Conservation (phyloP, 495 filamentous ascomycete species). For the Staphylotrichum longicolle region DNA sequence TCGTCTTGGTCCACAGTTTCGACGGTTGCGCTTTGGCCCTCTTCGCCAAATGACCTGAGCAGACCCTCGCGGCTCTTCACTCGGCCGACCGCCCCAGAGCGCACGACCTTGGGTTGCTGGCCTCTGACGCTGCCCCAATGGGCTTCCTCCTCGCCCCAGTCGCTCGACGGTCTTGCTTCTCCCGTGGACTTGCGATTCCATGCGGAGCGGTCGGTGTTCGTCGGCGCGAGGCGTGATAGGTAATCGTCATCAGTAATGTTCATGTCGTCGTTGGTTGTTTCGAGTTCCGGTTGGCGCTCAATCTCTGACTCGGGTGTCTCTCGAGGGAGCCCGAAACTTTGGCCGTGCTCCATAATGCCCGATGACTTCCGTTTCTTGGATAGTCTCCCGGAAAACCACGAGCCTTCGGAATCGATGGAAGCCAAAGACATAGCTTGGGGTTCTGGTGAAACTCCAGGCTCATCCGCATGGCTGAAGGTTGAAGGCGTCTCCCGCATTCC, state of each 20-base stretch:
- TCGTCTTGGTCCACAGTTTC: constrained; percentile 46
- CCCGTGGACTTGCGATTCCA: constrained; percentile 45
- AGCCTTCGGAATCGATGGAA: constrained; percentile 86
- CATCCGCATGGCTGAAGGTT: constrained; percentile 43
- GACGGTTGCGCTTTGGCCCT: constrained; percentile 28
- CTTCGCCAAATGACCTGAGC: constrained; percentile 51
- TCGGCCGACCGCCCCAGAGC: constrained; percentile 26
- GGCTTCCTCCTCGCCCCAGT: constrained; percentile 43
- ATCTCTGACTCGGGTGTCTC: constrained; percentile 39
- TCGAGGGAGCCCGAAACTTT: constrained; percentile 40
- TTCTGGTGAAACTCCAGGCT: constrained; percentile 43
- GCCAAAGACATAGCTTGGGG: constrained; percentile 64
- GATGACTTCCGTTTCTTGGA: constrained; percentile 45
- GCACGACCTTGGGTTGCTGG: constrained; percentile 42
- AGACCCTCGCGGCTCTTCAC: constrained; percentile 60
- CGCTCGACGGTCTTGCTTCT: constrained; percentile 48
- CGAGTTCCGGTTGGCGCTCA: constrained; percentile 20
- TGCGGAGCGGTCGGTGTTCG: constrained; percentile 54
- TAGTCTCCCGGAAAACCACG: constrained; percentile 76
- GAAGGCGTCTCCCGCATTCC: constrained; percentile 45
- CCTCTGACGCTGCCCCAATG: constrained; percentile 47
- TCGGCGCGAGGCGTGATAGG: constrained; percentile 53
- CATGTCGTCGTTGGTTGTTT: constrained; percentile 53
- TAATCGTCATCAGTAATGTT: constrained; percentile 65
- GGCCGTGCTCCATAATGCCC: constrained; percentile 31